A percentile compares a stretch with the other conserved stretches of the same genome.
Evolutionary conservation across 805 yeast species (phyloP).

Genomic region (Saitoella complicata): DNA sequence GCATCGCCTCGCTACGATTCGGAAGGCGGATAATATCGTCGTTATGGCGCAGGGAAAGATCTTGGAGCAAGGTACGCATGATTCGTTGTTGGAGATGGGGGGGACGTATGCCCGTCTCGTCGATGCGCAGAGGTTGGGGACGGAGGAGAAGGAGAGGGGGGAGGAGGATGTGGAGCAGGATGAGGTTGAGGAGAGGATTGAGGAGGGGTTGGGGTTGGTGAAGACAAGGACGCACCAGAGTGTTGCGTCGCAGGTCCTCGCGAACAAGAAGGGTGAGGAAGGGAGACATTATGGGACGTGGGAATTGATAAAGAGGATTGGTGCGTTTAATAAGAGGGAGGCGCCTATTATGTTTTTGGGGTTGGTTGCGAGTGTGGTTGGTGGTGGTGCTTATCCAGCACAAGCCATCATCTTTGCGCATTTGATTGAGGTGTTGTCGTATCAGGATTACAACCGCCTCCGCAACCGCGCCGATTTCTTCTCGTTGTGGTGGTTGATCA

Average conservation of each 20-base stretch:
- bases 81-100: conserved; percentile 15
- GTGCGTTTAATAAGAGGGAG: conserved; percentile 11
- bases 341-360: conserved; percentile 9
- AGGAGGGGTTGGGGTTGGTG: neutral
- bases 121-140: conserved; percentile 15
- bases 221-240: neutral
- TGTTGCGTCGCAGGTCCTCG: neutral
- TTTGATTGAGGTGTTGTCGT: conserved; percentile 19
- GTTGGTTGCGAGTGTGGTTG: conserved; percentile 4
- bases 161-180: conserved; percentile 7
- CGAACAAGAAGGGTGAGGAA: neutral
- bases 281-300: neutral
- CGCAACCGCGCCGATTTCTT: neutral
- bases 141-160: conserved; percentile 9
- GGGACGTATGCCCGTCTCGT: conserved; percentile 17
- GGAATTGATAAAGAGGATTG: conserved; percentile 4
- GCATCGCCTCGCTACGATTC: conserved; percentile 35
- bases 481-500: conserved; percentile 6
- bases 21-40: conserved; percentile 32
- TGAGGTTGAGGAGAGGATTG: conserved; percentile 1
- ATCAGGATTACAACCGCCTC: conserved; percentile 21
- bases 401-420: conserved; percentile 25
- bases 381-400: conserved; percentile 14
- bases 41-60: conserved; percentile 31
- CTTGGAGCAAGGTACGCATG: conserved; percentile 25